Conservation (phyloP, 2,329 filamentous ascomycete species). For the Epichloe festucae region DNA sequence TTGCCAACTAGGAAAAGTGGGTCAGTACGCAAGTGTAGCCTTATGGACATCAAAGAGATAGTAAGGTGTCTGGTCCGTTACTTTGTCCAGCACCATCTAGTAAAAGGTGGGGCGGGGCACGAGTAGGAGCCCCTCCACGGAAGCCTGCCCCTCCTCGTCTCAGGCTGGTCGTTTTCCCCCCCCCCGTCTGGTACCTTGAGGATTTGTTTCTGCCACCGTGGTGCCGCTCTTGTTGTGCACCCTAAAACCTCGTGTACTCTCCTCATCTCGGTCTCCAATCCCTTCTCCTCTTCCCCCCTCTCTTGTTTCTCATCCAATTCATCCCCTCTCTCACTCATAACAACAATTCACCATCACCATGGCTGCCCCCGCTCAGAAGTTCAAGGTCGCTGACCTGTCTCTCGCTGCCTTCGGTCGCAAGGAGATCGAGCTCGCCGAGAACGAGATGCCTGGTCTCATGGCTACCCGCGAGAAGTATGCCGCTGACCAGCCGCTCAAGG, state of each 20-base stretch:
- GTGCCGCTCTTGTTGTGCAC: constrained; percentile 2
- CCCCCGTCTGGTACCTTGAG: not conserved
- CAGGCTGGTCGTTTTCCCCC: not conserved
- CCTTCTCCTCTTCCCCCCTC: constrained; percentile 7
- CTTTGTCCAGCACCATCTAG: too few species aligned
- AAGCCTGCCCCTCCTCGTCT: not conserved
- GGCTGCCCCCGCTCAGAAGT: constrained; percentile 77
- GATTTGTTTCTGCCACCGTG: not conserved
- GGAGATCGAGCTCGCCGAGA: constrained; percentile 96
- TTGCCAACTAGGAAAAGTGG: too few species aligned
- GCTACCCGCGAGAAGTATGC: constrained; percentile 87
- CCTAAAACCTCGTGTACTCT: constrained; percentile 9
- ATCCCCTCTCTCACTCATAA: constrained; percentile 7
- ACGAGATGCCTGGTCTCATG: constrained; percentile 97
- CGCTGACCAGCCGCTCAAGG: constrained; percentile 80
- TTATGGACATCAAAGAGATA: too few species aligned
- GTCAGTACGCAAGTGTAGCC: too few species aligned
- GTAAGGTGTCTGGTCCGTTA: too few species aligned
- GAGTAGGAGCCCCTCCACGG: constrained; percentile 1
- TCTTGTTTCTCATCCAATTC: constrained; percentile 7
- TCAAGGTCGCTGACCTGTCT: constrained; percentile 97
- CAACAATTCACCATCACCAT: constrained; percentile 27
- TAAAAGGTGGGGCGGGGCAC: too few species aligned
- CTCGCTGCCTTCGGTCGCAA: constrained; percentile 97
- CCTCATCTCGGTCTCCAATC: constrained; percentile 5